phyloP scores from a whole-genome alignment of 2,329 filamentous ascomycete genomes.

The Septoria linicola region DNA sequence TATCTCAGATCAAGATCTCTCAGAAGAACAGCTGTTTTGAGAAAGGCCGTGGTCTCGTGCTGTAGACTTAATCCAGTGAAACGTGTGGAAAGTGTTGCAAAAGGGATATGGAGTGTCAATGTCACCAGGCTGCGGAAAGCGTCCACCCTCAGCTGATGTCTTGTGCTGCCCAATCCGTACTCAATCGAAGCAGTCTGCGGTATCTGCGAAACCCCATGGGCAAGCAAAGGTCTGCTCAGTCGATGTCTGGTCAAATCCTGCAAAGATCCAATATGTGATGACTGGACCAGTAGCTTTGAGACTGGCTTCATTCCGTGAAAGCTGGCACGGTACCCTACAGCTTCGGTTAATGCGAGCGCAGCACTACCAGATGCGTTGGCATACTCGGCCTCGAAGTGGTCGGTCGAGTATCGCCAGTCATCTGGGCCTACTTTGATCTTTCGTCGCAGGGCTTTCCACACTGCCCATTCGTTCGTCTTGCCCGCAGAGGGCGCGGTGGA shows the following conservation, averaged over 20 bases:
- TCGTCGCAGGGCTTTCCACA: constrained; percentile 22
- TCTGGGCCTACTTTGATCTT: constrained; percentile 23
- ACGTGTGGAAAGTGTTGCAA: constrained; percentile 14
- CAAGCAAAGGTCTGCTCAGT: background rate
- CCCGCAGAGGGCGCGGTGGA: constrained; percentile 18
- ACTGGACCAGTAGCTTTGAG: constrained; percentile 16
- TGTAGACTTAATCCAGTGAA: background rate
- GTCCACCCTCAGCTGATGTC: constrained; percentile 12
- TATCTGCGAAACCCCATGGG: background rate
- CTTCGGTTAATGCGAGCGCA: constrained; percentile 22
- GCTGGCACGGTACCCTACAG: constrained; percentile 20
- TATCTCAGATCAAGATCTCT: constrained; percentile 22
- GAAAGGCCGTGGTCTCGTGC: constrained; percentile 20
- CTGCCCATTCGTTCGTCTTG: constrained; percentile 18
- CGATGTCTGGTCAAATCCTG: constrained; percentile 4
- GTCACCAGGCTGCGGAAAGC: constrained; percentile 17
- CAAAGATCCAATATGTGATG: constrained; percentile 17
- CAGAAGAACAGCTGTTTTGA: constrained; percentile 11
- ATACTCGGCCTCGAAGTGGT: constrained; percentile 9
- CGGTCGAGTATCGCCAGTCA: constrained; percentile 25
- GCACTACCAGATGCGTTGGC: constrained; percentile 19
- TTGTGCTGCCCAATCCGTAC: background rate
- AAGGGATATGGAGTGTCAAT: constrained; percentile 19
- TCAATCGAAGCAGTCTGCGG: background rate
- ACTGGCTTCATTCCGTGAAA: constrained; percentile 21